Evolutionary conservation across 1,284 basidiomycete species (phyloP), one percentile per base, ranked within the genome.

Genomic region (Puccinia horiana): DNA sequence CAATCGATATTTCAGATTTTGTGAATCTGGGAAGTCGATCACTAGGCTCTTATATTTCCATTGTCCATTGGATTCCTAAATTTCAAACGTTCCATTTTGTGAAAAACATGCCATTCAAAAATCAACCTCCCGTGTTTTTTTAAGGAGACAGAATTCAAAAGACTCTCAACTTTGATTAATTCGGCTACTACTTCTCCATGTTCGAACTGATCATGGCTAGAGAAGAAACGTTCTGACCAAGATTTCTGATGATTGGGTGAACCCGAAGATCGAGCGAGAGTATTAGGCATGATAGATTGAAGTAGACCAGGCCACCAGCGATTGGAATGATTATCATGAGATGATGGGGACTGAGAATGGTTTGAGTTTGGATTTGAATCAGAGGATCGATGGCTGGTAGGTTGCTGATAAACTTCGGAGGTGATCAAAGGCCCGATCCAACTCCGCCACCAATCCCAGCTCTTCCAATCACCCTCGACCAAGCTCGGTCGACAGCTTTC

Each of bases 21-120:
- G 65, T 5, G 67, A 79, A 37, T 79, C 54, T 32, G 77, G 77
- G 69, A 79, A 79, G 44, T 79, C 77, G 14, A 79, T 44, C 23
- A 56, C 32, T 29, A 79, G 58, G 32, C 29, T 67, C 37, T 79
- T 79, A 58, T 70, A 79, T 32, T 72, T 79, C 77, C 77, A 79
- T 70, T 72, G 49, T 35, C 67, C 67, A 44, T 56, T 52, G n/a
- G 52, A 54, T 40, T 79, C 77, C 77, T 79, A 29, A n/a, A 32
- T 8, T n/a, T n/a, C n/a, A n/a, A n/a, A 16, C 32, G 40, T 23
- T n/a, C n/a, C n/a, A n/a, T n/a, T n/a, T n/a, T n/a, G n/a, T n/a
- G n/a, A n/a, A n/a, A 67, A 67, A 35, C 29, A 52, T 52, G 12
- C 23, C 12, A 52, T 52, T 23, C 49, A 12, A 67, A 8, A 20